Evolutionary conservation across 73 alveolate species (phyloP).

Genomic region (Paraurostyla sp.): DNA sequence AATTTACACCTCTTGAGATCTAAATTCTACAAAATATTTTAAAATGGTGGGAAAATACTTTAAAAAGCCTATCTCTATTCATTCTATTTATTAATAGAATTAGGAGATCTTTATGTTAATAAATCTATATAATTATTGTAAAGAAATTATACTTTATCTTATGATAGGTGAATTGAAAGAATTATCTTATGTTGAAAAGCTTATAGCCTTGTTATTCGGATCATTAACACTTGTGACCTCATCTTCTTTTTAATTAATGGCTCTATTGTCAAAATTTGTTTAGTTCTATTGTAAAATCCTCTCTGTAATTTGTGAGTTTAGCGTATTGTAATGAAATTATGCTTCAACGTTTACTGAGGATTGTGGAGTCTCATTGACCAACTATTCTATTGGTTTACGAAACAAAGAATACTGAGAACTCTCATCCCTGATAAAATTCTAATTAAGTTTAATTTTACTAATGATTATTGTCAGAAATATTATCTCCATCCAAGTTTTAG

Average conservation of each 20-base stretch:
- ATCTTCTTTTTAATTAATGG: too few species aligned
- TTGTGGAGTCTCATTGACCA: conserved; percentile 29
- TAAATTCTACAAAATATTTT: neutral
- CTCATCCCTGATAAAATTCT: conserved; percentile 4
- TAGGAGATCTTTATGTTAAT: neutral
- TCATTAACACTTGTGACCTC: too few species aligned
- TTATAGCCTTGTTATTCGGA: too few species aligned
- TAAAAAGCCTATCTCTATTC: neutral
- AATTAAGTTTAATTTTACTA: neutral
- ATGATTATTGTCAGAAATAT: neutral
- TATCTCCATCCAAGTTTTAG: conserved; percentile 22
- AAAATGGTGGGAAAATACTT: neutral
- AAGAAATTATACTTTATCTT: neutral
- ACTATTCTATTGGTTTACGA: conserved; percentile 28
- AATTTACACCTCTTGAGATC: neutral
- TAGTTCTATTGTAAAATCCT: too few species aligned
- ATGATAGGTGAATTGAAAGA: neutral
- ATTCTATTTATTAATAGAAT: neutral
- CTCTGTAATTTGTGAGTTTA: too few species aligned
- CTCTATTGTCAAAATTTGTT: too few species aligned
- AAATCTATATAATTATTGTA: too few species aligned
- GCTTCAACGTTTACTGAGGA: conserved; percentile 11
- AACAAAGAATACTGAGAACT: conserved; percentile 8
- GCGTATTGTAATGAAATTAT: neutral
- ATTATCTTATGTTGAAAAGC: neutral